phyloP scores from a whole-genome alignment of 148 eudicot species.

The Silene uniflora region DNA sequence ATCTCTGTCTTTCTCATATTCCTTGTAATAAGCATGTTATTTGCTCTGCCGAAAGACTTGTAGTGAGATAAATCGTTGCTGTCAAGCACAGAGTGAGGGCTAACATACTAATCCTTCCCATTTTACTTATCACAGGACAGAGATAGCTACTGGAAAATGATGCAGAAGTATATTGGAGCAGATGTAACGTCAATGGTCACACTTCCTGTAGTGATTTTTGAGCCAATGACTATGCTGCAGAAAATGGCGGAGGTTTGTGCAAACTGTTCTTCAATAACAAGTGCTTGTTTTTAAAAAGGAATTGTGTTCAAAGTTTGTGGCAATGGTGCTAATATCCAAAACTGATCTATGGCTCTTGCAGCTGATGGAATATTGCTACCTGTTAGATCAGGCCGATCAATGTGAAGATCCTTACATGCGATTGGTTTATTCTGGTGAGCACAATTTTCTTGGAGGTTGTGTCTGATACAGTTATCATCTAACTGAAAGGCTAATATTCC shows the following conservation, averaged over 20 bases:
- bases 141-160: conserved; percentile 89
- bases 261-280: conserved; percentile 1
- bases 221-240: conserved; percentile 99
- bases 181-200: conserved; percentile 99
- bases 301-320: conserved; percentile 8
- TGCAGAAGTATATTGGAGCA: conserved; percentile 92
- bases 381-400: conserved; percentile 83
- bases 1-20: background rate
- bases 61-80: background rate
- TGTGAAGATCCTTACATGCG: conserved; percentile 96
- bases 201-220: conserved; percentile 91
- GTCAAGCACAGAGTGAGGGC: background rate
- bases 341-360: conserved; percentile 33
- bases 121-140: conserved; percentile 52
- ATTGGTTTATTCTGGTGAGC: conserved; percentile 81
- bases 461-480: conserved; percentile 3
- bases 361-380: conserved; percentile 93
- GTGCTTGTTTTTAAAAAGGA: background rate
- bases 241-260: conserved; percentile 96
- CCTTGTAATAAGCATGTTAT: background rate
- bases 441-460: conserved; percentile 4
- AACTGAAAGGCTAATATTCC: conserved; percentile 5
- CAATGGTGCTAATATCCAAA: conserved; percentile 11
- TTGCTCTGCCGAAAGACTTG: background rate
- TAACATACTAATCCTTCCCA: background rate